These are phyloP conservation scores for Colletotrichum higginsianum DNA, from an alignment of 2,329 filamentous ascomycete species.

Conservation along the genomic window DNA sequence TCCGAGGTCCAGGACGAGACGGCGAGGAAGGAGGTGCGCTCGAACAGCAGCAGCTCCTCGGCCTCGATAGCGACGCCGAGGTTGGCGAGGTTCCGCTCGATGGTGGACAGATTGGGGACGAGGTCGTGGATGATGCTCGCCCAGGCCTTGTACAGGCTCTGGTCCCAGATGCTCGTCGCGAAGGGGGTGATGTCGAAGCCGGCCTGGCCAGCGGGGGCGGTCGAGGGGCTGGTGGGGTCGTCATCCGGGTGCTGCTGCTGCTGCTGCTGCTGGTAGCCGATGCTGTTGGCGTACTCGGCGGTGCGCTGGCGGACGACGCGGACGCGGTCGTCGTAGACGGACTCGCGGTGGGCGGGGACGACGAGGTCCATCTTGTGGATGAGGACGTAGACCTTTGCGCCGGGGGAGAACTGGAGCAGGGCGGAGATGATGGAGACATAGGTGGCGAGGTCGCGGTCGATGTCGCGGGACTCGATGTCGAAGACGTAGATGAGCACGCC, in stretches of 20 bases:
- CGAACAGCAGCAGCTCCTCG: conserved; percentile 94
- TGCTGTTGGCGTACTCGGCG: conserved; percentile 63
- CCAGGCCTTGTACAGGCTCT: conserved; percentile 98
- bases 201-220: conserved; percentile 45
- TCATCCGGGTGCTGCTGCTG: conserved; percentile 18
- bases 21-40: conserved; percentile 94
- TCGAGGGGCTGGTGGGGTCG: conserved; percentile 43
- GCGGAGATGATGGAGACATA: conserved; percentile 93
- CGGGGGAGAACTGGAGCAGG: conserved; percentile 85
- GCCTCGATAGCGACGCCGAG: conserved; percentile 91
- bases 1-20: conserved; percentile 91
- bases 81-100: conserved; percentile 87
- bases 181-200: conserved; percentile 86
- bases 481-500: conserved; percentile 99
- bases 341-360: conserved; percentile 81
- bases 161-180: conserved; percentile 98
- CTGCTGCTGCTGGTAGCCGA: conserved; percentile 48
- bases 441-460: conserved; percentile 91
- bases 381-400: conserved; percentile 91
- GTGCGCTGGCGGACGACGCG: conserved; percentile 83
- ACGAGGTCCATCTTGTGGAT: conserved; percentile 99
- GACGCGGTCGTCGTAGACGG: conserved; percentile 88
- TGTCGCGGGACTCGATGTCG: conserved; percentile 96
- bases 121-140: conserved; percentile 97
- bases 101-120: conserved; percentile 91